Evolutionary conservation across 1,284 basidiomycete genomes (phyloP).

Genomic region (Melanopsichium pennsylvanicum): DNA sequence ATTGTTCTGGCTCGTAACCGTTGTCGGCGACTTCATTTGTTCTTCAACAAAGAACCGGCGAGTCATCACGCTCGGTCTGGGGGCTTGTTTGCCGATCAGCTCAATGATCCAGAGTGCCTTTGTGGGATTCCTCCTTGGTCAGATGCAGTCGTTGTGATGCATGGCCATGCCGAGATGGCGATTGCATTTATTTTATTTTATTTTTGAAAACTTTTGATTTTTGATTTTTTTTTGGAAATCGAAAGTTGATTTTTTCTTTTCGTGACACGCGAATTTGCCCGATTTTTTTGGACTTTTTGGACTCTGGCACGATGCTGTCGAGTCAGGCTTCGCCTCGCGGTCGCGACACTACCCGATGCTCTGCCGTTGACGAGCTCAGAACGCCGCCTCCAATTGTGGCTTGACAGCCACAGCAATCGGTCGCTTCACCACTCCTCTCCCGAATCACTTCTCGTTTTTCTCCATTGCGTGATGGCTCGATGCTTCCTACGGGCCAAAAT

Average conservation of each 20-base stretch:
- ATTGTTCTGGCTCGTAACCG: too few relatives aligned
- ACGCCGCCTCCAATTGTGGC: too few relatives aligned
- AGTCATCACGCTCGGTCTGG: too few relatives aligned
- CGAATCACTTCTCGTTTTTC: background rate
- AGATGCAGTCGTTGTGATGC: background rate
- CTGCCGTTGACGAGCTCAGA: background rate
- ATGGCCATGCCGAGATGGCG: background rate
- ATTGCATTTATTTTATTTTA: too few relatives aligned
- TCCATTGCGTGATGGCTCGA: too few relatives aligned
- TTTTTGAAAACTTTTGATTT: background rate
- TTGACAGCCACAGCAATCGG: too few relatives aligned
- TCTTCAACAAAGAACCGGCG: too few relatives aligned
- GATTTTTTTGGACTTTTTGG: background rate
- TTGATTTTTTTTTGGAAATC: too few relatives aligned
- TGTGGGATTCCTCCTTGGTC: background rate
- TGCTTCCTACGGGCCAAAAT: background rate
- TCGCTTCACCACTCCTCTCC: background rate
- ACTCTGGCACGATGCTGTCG: background rate
- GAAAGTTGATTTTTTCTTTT: too few relatives aligned
- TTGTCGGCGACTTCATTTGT: too few relatives aligned
- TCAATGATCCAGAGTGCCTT: too few relatives aligned
- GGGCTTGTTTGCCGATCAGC: too few relatives aligned
- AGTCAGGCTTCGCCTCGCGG: background rate
- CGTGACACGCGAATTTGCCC: conserved; percentile 16
- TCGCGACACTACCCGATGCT: background rate